phyloP scores from a whole-genome alignment of 164 flowering plant species.

The Santalum album region DNA sequence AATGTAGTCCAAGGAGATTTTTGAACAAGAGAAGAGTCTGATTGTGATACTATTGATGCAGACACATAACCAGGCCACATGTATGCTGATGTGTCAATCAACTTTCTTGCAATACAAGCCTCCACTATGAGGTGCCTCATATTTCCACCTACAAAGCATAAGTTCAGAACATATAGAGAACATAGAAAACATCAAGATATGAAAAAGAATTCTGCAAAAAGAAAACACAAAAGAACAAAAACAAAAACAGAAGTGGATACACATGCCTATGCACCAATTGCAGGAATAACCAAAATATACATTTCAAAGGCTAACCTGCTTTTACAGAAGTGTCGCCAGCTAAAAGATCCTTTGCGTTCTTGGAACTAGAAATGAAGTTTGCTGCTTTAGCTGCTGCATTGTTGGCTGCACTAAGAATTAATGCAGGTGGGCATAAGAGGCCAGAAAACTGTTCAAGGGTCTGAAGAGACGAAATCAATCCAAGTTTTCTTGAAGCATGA shows the following conservation, averaged over 20 bases:
- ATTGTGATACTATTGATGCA: conserved; percentile 27
- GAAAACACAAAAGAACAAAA: conserved; percentile 2
- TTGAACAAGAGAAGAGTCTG: conserved; percentile 40
- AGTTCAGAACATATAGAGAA: background rate
- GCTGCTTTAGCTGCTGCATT: conserved; percentile 78
- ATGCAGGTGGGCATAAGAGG: conserved; percentile 59
- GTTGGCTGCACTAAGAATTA: conserved; percentile 51
- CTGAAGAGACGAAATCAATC: conserved; percentile 63
- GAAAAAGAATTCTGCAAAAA: conserved; percentile 4
- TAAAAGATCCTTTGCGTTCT: conserved; percentile 25
- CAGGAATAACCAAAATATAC: background rate
- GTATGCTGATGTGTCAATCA: conserved; percentile 78
- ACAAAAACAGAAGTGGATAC: too few relatives aligned
- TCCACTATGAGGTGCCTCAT: conserved; percentile 90
- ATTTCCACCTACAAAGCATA: conserved; percentile 55
- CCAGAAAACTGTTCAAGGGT: conserved; percentile 61
- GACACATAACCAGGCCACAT: conserved; percentile 80
- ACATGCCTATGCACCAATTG: background rate
- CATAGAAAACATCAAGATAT: conserved; percentile 2
- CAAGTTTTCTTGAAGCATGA: conserved; percentile 25
- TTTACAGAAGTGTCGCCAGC: conserved; percentile 22
- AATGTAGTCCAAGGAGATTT: conserved; percentile 73
- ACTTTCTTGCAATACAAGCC: conserved; percentile 85
- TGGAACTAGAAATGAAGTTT: conserved; percentile 32
- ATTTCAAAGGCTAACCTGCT: conserved; percentile 26